Conservation (phyloP, 164 flowering plant species). For the Chimonanthus salicifolius region DNA sequence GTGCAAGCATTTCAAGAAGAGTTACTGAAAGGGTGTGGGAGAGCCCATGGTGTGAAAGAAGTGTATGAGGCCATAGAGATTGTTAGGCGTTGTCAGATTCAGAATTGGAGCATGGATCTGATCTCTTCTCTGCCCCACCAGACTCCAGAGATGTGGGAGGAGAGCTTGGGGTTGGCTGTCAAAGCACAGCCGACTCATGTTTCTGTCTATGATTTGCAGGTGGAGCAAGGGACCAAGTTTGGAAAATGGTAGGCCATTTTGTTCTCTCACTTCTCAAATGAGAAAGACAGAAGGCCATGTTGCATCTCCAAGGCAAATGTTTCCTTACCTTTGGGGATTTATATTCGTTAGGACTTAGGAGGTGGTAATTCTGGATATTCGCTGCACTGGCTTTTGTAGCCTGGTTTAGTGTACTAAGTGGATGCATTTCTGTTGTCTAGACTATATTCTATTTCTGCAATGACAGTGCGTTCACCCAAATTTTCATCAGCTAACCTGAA, state of each 20-base stretch:
- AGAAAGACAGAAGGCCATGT: no score
- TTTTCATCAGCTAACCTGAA: no score
- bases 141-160: constrained; percentile 79
- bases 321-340: no score
- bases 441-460: no score
- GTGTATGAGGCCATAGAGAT: constrained; percentile 74
- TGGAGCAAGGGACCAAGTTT: constrained; percentile 90
- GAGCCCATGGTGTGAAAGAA: constrained; percentile 79
- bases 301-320: no score
- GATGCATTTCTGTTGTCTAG: no score
- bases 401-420: no score
- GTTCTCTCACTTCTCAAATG: neutral
- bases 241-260: constrained; percentile 53
- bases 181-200: constrained; percentile 69
- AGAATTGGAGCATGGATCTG: constrained; percentile 94
- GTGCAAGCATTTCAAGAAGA: constrained; percentile 94
- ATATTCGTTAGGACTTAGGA: neutral
- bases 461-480: no score
- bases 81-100: constrained; percentile 53
- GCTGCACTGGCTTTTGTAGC: no score
- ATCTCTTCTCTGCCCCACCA: constrained; percentile 91
- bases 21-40: constrained; percentile 72
- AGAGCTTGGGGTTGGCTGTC: constrained; percentile 55
- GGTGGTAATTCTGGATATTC: no score
- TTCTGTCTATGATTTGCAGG: constrained; percentile 90